Conservation (phyloP, 257 asterid species). For the Rauvolfia tetraphylla region DNA sequence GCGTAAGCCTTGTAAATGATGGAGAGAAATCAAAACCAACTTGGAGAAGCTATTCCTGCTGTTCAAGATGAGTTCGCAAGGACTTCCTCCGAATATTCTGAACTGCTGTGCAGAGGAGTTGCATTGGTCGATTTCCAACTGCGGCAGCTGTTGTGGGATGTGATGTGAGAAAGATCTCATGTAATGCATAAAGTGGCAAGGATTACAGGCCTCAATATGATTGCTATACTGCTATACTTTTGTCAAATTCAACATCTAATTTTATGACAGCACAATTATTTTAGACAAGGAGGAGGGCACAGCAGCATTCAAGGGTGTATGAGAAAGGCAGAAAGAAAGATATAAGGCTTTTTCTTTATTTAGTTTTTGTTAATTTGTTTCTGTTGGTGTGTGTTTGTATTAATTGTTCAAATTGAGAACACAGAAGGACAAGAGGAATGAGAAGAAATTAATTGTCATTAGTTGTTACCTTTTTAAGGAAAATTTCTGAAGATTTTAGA, state of each 20-base stretch:
- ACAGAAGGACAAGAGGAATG: neutral
- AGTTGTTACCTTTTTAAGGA: too few relatives aligned
- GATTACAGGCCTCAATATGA: too few relatives aligned
- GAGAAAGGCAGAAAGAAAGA: neutral
- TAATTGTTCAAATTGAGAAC: neutral
- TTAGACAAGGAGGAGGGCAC: neutral
- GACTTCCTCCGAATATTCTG: neutral
- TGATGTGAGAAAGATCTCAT: neutral
- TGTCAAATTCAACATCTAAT: neutral
- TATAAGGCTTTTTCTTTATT: neutral
- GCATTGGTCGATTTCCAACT: neutral
- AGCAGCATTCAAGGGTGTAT: neutral
- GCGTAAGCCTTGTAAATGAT: conserved; percentile 25
- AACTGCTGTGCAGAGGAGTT: neutral
- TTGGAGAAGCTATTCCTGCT: conserved; percentile 20
- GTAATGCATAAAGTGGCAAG: neutral
- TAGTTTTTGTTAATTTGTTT: too few relatives aligned
- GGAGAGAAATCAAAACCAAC: conserved; percentile 20
- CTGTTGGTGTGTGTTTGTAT: neutral
- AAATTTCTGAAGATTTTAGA: too few relatives aligned
- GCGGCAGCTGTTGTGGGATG: neutral
- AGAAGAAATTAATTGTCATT: neutral
- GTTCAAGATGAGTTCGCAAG: conserved; percentile 6
- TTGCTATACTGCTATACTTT: too few relatives aligned
- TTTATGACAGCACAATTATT: neutral